Percentiles rank a stretch among this genome's conserved stretches.
Evolutionary conservation across 2,329 filamentous ascomycete genomes (phyloP).

Genomic region (Fusarium redolens): DNA sequence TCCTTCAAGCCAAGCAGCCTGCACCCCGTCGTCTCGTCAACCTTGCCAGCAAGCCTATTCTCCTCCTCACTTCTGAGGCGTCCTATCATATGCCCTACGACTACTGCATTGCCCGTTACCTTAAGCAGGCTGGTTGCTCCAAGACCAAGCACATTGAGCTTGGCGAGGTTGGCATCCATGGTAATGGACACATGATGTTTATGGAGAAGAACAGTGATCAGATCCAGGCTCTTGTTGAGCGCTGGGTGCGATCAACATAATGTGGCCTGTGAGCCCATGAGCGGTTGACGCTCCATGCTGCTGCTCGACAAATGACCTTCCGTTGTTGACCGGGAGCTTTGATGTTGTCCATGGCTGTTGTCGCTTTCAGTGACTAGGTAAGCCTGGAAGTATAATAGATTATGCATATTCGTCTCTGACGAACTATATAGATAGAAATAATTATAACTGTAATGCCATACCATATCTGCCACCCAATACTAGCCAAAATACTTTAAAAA

Average conservation of each 20-base stretch:
- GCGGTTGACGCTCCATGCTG: background rate
- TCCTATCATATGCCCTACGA: constrained; percentile 40
- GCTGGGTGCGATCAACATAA: background rate
- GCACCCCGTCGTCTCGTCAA: constrained; percentile 45
- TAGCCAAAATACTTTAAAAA: background rate
- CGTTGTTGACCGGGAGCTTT: accelerated
- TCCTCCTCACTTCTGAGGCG: constrained; percentile 30
- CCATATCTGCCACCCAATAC: background rate
- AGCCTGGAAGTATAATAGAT: background rate
- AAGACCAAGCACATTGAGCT: constrained; percentile 37
- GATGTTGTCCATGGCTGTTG: background rate
- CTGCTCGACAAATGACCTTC: background rate
- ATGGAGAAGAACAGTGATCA: constrained; percentile 39
- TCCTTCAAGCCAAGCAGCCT: constrained; percentile 26
- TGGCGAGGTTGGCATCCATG: constrained; percentile 30
- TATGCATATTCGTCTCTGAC: background rate
- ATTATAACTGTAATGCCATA: background rate
- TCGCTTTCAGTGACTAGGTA: background rate
- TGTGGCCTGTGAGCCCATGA: too few species aligned
- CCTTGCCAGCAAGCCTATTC: constrained; percentile 48
- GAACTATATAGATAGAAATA: background rate
- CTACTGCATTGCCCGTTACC: constrained; percentile 32
- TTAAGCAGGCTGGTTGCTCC: constrained; percentile 35
- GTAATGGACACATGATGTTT: constrained; percentile 41
- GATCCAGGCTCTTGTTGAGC: constrained; percentile 1